Base-by-base conservation (phyloP, 2,329 filamentous ascomycete species). In the Talaromyces sp. region DNA sequence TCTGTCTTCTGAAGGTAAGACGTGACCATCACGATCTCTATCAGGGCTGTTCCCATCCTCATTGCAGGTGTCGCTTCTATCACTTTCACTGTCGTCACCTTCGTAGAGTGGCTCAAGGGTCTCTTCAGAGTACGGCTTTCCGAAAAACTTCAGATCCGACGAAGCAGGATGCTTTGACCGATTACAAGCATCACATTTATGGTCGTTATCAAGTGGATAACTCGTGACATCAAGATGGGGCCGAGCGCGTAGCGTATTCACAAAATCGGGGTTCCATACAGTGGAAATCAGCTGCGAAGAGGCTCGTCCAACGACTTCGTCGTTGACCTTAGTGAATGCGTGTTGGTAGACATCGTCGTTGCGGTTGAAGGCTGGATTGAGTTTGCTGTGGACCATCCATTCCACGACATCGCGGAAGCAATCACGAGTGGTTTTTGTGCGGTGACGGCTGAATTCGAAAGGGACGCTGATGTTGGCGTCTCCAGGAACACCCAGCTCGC, bases 351-450 rank as follows among this genome's bases (percentile, higher is more conserved):
- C 77, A 7, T 84, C 80, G 64, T 90, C 85, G 5, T 83, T 77
- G 18, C 82, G 81, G 11, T 83, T 77, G 69, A 92, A 93, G 0
- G 81, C 85, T 0, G 89, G 90, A 67, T 92, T 88, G 58, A 95
- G 81, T 68, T 88, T 88, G 71, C 89, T 90, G 69, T 92, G 89
- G 2, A 93, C 87, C 76, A 93, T 88, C 90, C 90, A 93, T 71
- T 92, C 89, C 1, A 93, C 81, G 0, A 86, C 88, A 68, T 88
- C 86, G 55, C 84, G 84, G 77, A 93, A 93, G 57, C 92, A 85
- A 42, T 91, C 86, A 66, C 86, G 87, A 0, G 88, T 78, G 58
- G 88, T 88, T 67, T 87, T 87, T 65, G 87, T 86, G 0, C 85
- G 83, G 62, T 88, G 82, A 3, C 82, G 76, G 0, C 87, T 90